phyloP scores from a whole-genome alignment of 768 basidiomycete genomes.

The Coprinopsis cinerea region DNA sequence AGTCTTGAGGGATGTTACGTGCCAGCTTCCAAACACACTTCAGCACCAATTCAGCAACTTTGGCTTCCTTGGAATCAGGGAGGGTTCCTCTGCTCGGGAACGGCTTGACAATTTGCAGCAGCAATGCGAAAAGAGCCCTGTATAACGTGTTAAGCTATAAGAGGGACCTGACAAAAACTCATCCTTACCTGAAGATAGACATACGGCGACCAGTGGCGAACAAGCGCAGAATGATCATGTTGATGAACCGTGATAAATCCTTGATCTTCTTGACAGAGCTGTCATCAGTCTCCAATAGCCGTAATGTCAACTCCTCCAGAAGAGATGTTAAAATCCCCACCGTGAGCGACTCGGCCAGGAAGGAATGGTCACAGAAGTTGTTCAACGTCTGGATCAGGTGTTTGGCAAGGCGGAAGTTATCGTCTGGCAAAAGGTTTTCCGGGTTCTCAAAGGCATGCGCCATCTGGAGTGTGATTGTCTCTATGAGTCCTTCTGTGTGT shows the following conservation, averaged over 20 bases:
- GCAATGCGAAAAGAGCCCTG: slow-evolving; percentile 74
- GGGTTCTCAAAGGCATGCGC: slow-evolving; percentile 84
- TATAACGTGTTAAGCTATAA: slow-evolving; percentile 1
- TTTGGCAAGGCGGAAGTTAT: slow-evolving; percentile 91
- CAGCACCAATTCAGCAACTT: slow-evolving; percentile 86
- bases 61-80: slow-evolving; percentile 73
- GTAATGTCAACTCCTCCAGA: slow-evolving; percentile 86
- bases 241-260: slow-evolving; percentile 93
- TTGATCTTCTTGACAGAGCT: slow-evolving; percentile 78
- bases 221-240: slow-evolving; percentile 93
- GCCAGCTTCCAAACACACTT: slow-evolving; percentile 99
- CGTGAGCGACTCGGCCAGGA: slow-evolving; percentile 82
- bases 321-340: slow-evolving; percentile 80
- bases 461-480: slow-evolving; percentile 89
- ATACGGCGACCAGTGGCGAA: slow-evolving; percentile 89
- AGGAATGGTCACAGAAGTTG: slow-evolving; percentile 86
- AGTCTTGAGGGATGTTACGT: slow-evolving; percentile 87
- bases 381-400: slow-evolving; percentile 96
- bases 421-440: slow-evolving; percentile 63
- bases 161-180: slow-evolving; percentile 2
- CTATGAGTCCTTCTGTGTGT: slow-evolving; percentile 78
- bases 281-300: slow-evolving; percentile 92
- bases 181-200: slow-evolving; percentile 80
- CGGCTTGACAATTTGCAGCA: slow-evolving; percentile 79
- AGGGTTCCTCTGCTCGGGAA: slow-evolving; percentile 71